These are phyloP conservation scores for Aegle marmelos DNA, from an alignment of 345 rosid genomes.

Conservation along the genomic window DNA sequence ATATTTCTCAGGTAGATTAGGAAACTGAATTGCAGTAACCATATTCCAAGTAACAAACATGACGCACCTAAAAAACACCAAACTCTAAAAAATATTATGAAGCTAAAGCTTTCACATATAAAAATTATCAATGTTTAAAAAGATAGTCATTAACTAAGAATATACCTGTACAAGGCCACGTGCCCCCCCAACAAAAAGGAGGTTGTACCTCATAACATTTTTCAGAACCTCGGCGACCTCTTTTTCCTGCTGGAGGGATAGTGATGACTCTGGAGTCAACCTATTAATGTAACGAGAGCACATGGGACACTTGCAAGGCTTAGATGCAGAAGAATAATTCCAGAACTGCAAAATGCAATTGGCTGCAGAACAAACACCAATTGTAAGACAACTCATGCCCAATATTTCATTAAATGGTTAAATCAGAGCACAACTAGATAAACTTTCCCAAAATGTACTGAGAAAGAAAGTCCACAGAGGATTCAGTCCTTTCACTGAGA, in stretches of 20 bases:
- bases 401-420: too few species aligned
- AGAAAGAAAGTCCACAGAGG: background rate
- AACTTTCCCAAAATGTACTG: background rate
- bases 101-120: background rate
- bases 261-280: slow-evolving; percentile 54
- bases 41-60: slow-evolving; percentile 3
- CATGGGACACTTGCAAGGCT: slow-evolving; percentile 91
- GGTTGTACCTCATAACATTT: slow-evolving; percentile 64
- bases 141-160: background rate
- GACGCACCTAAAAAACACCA: background rate
- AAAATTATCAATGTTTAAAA: background rate
- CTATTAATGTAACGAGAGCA: slow-evolving; percentile 55
- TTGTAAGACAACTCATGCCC: background rate
- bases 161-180: slow-evolving; percentile 65
- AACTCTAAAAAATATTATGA: background rate
- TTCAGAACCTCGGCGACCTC: slow-evolving; percentile 56
- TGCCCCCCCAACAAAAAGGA: slow-evolving; percentile 66
- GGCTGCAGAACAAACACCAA: slow-evolving; percentile 36
- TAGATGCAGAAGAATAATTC: slow-evolving; percentile 74
- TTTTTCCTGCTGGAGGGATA: slow-evolving; percentile 38
- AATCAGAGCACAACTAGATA: background rate
- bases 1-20: background rate
- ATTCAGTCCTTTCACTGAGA: background rate
- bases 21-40: background rate
- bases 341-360: slow-evolving; percentile 82